phyloP scores from a whole-genome alignment of 2,329 filamentous ascomycete genomes.

The Pyricularia sp. region DNA sequence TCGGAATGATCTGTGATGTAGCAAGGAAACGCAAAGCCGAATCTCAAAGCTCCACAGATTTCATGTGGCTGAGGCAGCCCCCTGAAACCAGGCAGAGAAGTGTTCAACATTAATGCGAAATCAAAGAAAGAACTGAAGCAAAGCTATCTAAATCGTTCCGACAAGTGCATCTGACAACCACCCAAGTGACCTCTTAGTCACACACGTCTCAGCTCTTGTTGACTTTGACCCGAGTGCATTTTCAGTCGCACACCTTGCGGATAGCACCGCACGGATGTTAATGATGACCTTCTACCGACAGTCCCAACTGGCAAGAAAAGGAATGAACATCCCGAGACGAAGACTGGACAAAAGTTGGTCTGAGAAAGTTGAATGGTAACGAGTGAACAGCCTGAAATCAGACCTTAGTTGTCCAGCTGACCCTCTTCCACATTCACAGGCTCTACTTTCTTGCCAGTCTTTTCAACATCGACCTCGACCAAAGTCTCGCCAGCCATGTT shows the following conservation, averaged over 20 bases:
- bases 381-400: neutral
- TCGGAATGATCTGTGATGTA: neutral
- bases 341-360: neutral
- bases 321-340: neutral
- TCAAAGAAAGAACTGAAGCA: neutral
- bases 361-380: neutral
- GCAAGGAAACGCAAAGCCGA: neutral
- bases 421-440: conserved; percentile 4
- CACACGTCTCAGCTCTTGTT: neutral
- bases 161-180: neutral
- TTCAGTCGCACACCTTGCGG: neutral
- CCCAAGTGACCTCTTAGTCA: neutral
- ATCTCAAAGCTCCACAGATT: conserved; percentile 3
- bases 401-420: neutral
- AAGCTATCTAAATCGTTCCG: neutral
- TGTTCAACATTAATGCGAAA: conserved; percentile 4
- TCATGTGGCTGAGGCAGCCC: conserved; percentile 3
- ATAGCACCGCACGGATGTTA: neutral
- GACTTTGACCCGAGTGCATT: neutral
- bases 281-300: neutral
- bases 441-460: conserved; percentile 5
- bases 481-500: conserved; percentile 8
- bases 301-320: neutral
- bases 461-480: conserved; percentile 4
- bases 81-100: conserved; percentile 5